Evolutionary conservation across 306 rosid genomes (phyloP).

Genomic region (Prunus salicina): DNA sequence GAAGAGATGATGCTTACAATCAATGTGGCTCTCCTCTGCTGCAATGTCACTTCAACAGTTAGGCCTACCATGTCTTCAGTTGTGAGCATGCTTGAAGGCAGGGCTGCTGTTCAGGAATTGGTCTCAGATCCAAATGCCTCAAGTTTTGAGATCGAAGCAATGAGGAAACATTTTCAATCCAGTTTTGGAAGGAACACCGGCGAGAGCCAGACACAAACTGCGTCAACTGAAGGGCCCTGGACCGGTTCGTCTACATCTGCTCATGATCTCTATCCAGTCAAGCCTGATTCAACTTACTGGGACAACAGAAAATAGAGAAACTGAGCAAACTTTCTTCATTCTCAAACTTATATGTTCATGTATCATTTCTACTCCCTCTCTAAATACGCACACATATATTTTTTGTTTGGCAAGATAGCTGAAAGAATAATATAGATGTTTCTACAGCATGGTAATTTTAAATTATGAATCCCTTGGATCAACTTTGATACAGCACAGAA

Average conservation of each 20-base stretch:
- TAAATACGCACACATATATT: too few species aligned
- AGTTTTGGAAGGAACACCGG: neutral
- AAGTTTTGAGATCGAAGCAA: neutral
- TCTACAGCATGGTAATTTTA: neutral
- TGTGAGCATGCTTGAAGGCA: slow-evolving; percentile 36
- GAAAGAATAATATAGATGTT: neutral
- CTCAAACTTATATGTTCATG: neutral
- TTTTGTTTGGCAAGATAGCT: neutral
- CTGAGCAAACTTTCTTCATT: too few species aligned
- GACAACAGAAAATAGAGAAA: slow-evolving; percentile 13
- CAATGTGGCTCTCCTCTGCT: slow-evolving; percentile 38
- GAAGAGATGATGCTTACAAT: slow-evolving; percentile 36
- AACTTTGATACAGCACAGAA: neutral
- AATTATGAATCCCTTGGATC: neutral
- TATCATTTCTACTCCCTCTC: neutral
- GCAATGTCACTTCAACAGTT: slow-evolving; percentile 22
- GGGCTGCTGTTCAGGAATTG: slow-evolving; percentile 13
- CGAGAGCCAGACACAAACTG: neutral
- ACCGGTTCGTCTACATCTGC: slow-evolving; percentile 20
- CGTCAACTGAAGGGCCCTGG: slow-evolving; percentile 12
- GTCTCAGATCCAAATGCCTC: slow-evolving; percentile 9
- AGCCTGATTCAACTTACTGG: slow-evolving; percentile 17
- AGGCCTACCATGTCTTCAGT: slow-evolving; percentile 44
- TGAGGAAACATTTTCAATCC: slow-evolving; percentile 1
- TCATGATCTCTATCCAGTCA: slow-evolving; percentile 30